A percentile compares a stretch with the other conserved stretches of the same genome.
Evolutionary conservation across 208 protist species (phyloP).

Genomic region (Crithidia expoeki): DNA sequence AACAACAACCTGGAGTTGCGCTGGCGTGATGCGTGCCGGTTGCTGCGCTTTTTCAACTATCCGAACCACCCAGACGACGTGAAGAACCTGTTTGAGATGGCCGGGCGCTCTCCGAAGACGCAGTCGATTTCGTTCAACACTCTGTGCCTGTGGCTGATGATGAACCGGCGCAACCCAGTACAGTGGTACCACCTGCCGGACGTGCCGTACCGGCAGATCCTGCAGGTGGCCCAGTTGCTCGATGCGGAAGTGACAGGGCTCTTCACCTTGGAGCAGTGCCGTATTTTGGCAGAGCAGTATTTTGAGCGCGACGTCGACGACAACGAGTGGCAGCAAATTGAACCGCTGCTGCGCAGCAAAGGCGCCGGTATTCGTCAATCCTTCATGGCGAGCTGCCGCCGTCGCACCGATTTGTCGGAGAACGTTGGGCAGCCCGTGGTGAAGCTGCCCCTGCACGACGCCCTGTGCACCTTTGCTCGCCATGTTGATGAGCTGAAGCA

Average conservation of each 20-base stretch:
- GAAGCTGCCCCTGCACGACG: slow-evolving; percentile 60
- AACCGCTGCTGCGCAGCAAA: slow-evolving; percentile 34
- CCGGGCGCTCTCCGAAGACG: slow-evolving; percentile 27
- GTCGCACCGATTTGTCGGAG: neutral
- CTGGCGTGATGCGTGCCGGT: slow-evolving; percentile 56
- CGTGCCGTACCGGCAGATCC: slow-evolving; percentile 37
- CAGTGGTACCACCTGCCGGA: slow-evolving; percentile 59
- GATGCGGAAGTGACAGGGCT: slow-evolving; percentile 60
- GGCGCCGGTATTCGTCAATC: slow-evolving; percentile 38
- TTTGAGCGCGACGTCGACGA: slow-evolving; percentile 47
- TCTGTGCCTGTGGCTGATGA: slow-evolving; percentile 53
- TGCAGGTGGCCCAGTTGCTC: slow-evolving; percentile 56
- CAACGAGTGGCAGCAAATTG: slow-evolving; percentile 48
- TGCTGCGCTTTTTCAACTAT: slow-evolving; percentile 70
- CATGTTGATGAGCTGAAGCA: slow-evolving; percentile 41
- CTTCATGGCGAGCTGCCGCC: slow-evolving; percentile 22
- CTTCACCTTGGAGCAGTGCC: slow-evolving; percentile 57
- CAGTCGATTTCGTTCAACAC: slow-evolving; percentile 50
- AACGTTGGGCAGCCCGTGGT: slow-evolving; percentile 3
- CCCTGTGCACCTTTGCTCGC: slow-evolving; percentile 41
- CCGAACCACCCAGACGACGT: slow-evolving; percentile 65
- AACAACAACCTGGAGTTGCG: slow-evolving; percentile 31
- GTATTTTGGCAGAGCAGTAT: slow-evolving; percentile 61
- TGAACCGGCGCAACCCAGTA: slow-evolving; percentile 46
- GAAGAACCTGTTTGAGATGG: slow-evolving; percentile 53